Base-by-base conservation (phyloP, 805 yeast species). In the Yamadazyma nakazawae region DNA sequence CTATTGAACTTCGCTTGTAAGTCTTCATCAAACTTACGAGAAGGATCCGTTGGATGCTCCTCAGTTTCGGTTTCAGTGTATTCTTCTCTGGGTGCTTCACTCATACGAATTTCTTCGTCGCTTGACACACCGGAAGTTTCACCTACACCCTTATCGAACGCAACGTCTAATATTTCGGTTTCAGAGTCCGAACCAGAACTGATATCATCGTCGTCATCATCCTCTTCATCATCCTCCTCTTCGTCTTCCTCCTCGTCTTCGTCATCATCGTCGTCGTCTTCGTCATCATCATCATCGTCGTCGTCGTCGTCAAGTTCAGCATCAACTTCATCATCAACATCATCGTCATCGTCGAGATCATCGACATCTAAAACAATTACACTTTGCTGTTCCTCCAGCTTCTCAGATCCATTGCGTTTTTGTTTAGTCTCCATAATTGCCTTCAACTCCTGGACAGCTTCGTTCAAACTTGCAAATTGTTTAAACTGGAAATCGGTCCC, bases 1-100 rank as follows among this genome's bases (percentile, higher is more conserved):
- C 62, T 67, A 47, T 76, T 76, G 49, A 80, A 78, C 54, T 84
- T 85, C 42, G 64, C 72, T 34, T 83, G 88, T 41, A 85, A 52
- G 31, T 75, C 79, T 3, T 73, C 78, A 28, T 72, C 76, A 24
- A 79, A 72, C 49, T 71, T 70, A 35, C 43, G 50, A 3, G 42
- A 42, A 14, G 46, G 50, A 11, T 40, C 36, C 34, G 42, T 44
- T 2, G 47, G 12, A 40, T 51, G 61, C 6, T 52, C 57, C 6
- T 50, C 58, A 17, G 45, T 47, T 12, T 54, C 59, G 25, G 48
- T 40, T 36, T 45, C 48, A 1, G 43, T 7, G 50, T 44, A 13
- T 43, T 54, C 32, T 48, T 53, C 51, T 25, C 46, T 54, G 26
- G 42, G 34, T 13, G 46, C 57, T 17, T 46, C 49, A 5, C 48